phyloP scores from a whole-genome alignment of 2,329 filamentous ascomycete genomes.

The Gaeumannomyces tritici region DNA sequence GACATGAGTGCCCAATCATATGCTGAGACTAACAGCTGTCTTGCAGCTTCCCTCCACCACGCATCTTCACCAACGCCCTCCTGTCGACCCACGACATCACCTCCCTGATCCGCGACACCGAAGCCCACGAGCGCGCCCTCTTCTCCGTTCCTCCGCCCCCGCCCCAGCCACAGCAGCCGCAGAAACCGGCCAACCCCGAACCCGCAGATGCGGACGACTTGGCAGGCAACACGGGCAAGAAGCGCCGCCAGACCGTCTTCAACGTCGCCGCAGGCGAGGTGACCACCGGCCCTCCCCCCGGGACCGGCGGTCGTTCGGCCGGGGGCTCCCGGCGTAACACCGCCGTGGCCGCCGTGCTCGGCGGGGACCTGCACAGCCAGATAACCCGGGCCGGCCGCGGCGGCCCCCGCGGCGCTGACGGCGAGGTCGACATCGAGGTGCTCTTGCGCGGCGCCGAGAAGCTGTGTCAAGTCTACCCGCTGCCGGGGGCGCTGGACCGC shows the following conservation, averaged over 20 bases:
- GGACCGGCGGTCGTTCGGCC: constrained; percentile 15
- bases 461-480: constrained; percentile 77
- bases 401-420: constrained; percentile 41
- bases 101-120: constrained; percentile 86
- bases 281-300: constrained; percentile 41
- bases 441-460: constrained; percentile 82
- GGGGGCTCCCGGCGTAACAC: constrained; percentile 60
- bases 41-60: constrained; percentile 74
- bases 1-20: background rate
- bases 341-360: constrained; percentile 82
- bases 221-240: constrained; percentile 36
- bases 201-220: constrained; percentile 19
- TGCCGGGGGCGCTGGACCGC: constrained; percentile 67
- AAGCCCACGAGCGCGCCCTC: constrained; percentile 85
- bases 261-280: constrained; percentile 55
- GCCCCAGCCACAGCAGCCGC: constrained; percentile 23
- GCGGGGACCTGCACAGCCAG: constrained; percentile 75
- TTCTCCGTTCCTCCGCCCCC: constrained; percentile 78
- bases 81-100: constrained; percentile 88
- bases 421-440: constrained; percentile 78
- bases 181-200: constrained; percentile 19
- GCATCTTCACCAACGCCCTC: constrained; percentile 90
- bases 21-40: background rate
- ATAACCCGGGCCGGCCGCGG: constrained; percentile 51
- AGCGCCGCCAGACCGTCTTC: constrained; percentile 54